phyloP scores from a whole-genome alignment of 352 stramenopile species.

The Pythium sp. region DNA sequence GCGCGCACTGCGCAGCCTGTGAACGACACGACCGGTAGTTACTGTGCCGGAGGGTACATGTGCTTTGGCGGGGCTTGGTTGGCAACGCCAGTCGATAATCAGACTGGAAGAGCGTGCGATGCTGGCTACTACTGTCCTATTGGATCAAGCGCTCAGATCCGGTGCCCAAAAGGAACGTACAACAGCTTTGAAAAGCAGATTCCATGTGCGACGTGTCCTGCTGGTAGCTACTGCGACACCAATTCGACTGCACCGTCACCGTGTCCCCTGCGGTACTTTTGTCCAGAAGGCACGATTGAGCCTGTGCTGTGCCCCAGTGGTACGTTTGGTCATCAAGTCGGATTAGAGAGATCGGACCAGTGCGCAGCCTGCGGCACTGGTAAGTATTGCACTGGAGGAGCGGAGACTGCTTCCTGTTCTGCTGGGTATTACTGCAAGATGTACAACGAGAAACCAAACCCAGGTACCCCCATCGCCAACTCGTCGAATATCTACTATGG shows the following conservation, averaged over 20 bases:
- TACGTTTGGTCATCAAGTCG: conserved; percentile 64
- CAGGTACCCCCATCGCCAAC: conserved; percentile 13
- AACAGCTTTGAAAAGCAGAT: conserved; percentile 51
- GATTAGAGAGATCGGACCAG: conserved; percentile 38
- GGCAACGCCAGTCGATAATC: conserved; percentile 44
- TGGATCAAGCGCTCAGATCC: conserved; percentile 46
- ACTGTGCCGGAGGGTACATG: conserved; percentile 53
- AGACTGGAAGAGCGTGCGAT: conserved; percentile 53
- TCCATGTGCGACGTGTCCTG: conserved; percentile 45
- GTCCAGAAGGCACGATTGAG: conserved; percentile 42
- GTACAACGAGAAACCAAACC: conserved; percentile 58
- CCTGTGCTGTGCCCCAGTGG: conserved; percentile 69
- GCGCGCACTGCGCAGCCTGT: conserved; percentile 34
- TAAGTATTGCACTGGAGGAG: conserved; percentile 77
- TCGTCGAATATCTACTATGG: conserved; percentile 34
- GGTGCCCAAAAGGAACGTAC: conserved; percentile 70
- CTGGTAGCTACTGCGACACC: conserved; percentile 66
- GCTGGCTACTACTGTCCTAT: conserved; percentile 66
- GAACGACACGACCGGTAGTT: conserved; percentile 43
- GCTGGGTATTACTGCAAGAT: conserved; percentile 85
- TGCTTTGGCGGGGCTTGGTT: conserved; percentile 62
- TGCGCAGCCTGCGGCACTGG: conserved; percentile 70
- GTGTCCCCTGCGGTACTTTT: conserved; percentile 74
- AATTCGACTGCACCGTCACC: conserved; percentile 45
- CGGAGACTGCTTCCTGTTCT: conserved; percentile 66